Evolutionary conservation across 768 basidiomycete species (phyloP), one percentile per base, ranked within the genome.

Genomic region (Ramaria rubella): DNA sequence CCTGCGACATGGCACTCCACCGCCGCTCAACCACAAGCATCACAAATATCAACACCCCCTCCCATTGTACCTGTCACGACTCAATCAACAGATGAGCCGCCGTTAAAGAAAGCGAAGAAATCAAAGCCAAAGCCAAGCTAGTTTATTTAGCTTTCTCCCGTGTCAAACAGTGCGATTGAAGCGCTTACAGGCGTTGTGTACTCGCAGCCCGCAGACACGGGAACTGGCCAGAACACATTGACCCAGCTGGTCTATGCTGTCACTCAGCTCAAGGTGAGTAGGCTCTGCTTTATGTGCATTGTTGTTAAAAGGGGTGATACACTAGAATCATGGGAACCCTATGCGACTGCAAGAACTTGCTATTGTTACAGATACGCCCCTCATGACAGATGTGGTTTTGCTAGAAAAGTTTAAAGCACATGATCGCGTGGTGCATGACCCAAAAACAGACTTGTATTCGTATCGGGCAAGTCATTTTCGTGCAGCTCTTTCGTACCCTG

Each of bases 291-390:
- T 19, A 62, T 85, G 82, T 17, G 23, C 17, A 12, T 14, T 34
- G 12, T 27, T 29, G 38, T 51, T 31, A 24, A 44, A 53, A 14
- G n/a, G n/a, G n/a, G 26, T 42, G 1, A 15, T 33, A 9, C 40
- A 9, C 1, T 83, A 87, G 23, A 81, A 78, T 58, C 50, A 61
- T 36, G 62, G 66, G 27, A 85, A 82, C 58, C 93, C 92, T 11
- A 90, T 90, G 79, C 85, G 92, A 3, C 72, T 94, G 46, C 86
- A 94, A 68, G 93, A 95, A 66, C 76, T 95, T 45, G 89, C 92
- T 2, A 84, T 94, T 42, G 76, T 86, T 19, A 89, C 87, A 0
- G 81, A 80, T 63, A 86, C 87, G 1, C 87, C 90, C 8, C 71
- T 95, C 2, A 82, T 89, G 60, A 81, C 82, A 7, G 88, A 94